Conservation (phyloP, 805 yeast species). For the Kodamaea restingae region DNA sequence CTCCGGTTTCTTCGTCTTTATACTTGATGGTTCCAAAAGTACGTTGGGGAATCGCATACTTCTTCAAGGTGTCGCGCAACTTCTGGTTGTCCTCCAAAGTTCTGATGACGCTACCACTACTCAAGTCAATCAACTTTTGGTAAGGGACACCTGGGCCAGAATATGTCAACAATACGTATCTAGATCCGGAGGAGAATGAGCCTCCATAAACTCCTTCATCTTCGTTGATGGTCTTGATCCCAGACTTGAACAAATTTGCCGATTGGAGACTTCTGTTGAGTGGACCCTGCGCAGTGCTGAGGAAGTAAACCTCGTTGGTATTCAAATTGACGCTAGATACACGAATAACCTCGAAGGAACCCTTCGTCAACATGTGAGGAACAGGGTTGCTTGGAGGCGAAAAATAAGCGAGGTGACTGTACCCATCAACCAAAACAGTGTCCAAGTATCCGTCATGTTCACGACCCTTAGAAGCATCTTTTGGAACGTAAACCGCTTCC, state of each 20-base stretch:
- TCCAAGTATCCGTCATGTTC: constrained; percentile 71
- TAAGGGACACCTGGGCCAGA: constrained; percentile 77
- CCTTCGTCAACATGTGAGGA: constrained; percentile 55
- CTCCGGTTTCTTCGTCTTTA: constrained; percentile 42
- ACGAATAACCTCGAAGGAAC: constrained; percentile 85
- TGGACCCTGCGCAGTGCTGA: constrained; percentile 73
- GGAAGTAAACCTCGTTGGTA: constrained; percentile 51
- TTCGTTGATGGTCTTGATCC: constrained; percentile 36
- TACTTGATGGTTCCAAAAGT: constrained; percentile 51
- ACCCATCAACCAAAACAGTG: constrained; percentile 56
- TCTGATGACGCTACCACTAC: constrained; percentile 23
- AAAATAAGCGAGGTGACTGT: constrained; percentile 78
- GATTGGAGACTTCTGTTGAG: constrained; percentile 81
- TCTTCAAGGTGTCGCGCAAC: constrained; percentile 33
- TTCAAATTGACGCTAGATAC: constrained; percentile 57
- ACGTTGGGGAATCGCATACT: constrained; percentile 56
- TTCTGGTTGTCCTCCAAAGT: constrained; percentile 46
- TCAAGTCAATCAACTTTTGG: constrained; percentile 60
- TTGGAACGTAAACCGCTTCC: constrained; percentile 32
- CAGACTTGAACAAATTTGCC: constrained; percentile 47
- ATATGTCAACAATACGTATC: constrained; percentile 67
- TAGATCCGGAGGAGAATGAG: constrained; percentile 75
- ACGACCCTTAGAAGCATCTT: constrained; percentile 30
- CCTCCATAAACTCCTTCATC: constrained; percentile 64
- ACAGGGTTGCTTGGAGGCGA: constrained; percentile 52